These are phyloP conservation scores for Quercus alba DNA, from an alignment of 306 rosid genomes.

Conservation along the genomic window DNA sequence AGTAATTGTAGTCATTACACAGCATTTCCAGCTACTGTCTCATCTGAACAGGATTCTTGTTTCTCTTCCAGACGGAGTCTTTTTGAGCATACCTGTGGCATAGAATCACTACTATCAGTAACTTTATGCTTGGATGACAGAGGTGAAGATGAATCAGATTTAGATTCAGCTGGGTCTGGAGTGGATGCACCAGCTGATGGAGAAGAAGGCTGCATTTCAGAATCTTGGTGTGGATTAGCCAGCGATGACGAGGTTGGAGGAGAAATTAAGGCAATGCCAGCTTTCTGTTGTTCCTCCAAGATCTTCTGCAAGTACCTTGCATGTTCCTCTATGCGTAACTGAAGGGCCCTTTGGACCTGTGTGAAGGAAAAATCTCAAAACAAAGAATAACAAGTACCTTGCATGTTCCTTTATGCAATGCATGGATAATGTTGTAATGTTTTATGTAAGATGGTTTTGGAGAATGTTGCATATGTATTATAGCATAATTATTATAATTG, in stretches of 20 bases:
- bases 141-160: conserved; percentile 23
- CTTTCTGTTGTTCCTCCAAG: conserved; percentile 37
- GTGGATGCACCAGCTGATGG: conserved; percentile 2
- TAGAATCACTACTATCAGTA: conserved; percentile 10
- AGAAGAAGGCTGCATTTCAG: conserved; percentile 18
- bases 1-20: background rate
- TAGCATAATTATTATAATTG: too few species aligned
- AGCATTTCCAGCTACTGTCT: conserved; percentile 14
- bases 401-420: too few species aligned
- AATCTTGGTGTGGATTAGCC: conserved; percentile 15
- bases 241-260: conserved; percentile 23
- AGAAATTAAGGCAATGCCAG: conserved; percentile 29
- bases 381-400: background rate
- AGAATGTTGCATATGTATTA: too few species aligned
- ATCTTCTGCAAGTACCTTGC: conserved; percentile 44
- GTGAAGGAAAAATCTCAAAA: background rate
- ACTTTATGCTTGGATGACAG: conserved; percentile 17
- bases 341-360: conserved; percentile 43
- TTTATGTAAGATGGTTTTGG: too few species aligned
- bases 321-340: conserved; percentile 42
- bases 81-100: conserved; percentile 8
- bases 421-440: too few species aligned
- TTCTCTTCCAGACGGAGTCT: conserved; percentile 22
- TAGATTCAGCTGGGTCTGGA: conserved; percentile 10
- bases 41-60: conserved; percentile 1